Base-by-base conservation (phyloP, 139 green algal genomes). In the Dunaliella primolecta region DNA sequence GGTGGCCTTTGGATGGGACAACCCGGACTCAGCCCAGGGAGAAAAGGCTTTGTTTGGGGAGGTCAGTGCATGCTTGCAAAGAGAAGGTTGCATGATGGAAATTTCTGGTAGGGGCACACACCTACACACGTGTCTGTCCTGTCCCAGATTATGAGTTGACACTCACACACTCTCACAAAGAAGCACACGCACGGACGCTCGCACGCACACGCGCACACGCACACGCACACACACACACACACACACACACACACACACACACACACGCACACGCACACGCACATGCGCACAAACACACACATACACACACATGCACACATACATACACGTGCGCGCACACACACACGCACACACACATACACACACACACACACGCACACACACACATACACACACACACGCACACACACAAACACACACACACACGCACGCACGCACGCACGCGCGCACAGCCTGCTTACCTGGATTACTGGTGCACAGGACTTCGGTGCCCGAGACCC, bases 401-500 rank as follows among this genome's bases (percentile, higher is more conserved):
- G n/a, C n/a, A n/a, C n/a, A n/a, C n/a, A n/a, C n/a, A n/a, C n/a
- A 64, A 7, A 64, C 72, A 34, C 72, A 34, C 72, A 33, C 72
- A 34, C 72, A 34, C 72, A 33, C 30, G 7, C 72, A 34, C 30
- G 11, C 7, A 36, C n/a, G 7, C 72, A 33, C 72, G 20, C 72
- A 78, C 72, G 23, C 72, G 7, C 7, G 7, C n/a, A n/a, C n/a
- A n/a, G n/a, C n/a, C n/a, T n/a, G n/a, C n/a, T n/a, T n/a, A n/a
- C n/a, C n/a, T n/a, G n/a, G n/a, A n/a, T n/a, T n/a, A n/a, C n/a
- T n/a, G n/a, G n/a, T n/a, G n/a, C 20, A 64, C 87, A 96, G 92
- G 89, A 97, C 78, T 96, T 97, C 87, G 96, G 96, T 33, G 95
- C 96, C 0, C 91, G 96, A 32, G 96, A 98, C 86, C 91, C 96